A percentile compares a stretch with the other conserved stretches of the same genome.
Evolutionary conservation across 352 stramenopile genomes (phyloP).

Genomic region (Globisporangium rhizosaccharum): DNA sequence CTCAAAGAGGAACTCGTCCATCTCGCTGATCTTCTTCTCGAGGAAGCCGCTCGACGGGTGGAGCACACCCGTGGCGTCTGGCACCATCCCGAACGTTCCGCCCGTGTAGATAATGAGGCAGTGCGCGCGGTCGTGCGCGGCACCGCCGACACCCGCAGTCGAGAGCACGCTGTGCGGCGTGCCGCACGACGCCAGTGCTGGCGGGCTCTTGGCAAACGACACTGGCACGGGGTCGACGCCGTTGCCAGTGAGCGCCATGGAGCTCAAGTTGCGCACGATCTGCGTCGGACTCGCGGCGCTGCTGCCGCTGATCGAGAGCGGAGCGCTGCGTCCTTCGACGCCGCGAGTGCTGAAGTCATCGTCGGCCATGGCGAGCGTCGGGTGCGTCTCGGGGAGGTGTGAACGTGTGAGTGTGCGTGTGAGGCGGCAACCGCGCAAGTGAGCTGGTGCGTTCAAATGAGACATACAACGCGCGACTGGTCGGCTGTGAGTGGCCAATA

Average conservation of each 20-base stretch:
- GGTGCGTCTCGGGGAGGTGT: not conserved
- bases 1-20: conserved; percentile 83
- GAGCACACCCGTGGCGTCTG: conserved; percentile 64
- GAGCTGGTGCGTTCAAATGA: too few relatives aligned
- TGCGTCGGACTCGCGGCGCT: not conserved
- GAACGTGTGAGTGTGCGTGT: not conserved
- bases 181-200: conserved; percentile 7
- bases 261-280: conserved; percentile 15
- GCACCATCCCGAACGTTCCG: conserved; percentile 90
- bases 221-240: conserved; percentile 28
- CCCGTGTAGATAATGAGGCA: conserved; percentile 89
- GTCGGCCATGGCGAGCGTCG: conserved; percentile 6
- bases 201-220: conserved; percentile 24
- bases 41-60: conserved; percentile 85
- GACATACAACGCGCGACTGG: too few relatives aligned
- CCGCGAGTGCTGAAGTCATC: conserved; percentile 2
- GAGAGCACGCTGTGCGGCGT: conserved; percentile 15
- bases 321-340: conserved; percentile 6
- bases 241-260: conserved; percentile 16
- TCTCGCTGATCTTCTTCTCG: conserved; percentile 81
- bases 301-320: conserved; percentile 1
- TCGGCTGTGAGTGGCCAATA: too few relatives aligned
- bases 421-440: not conserved
- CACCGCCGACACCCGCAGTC: not conserved
- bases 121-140: conserved; percentile 24